Conservation (phyloP, 768 basidiomycete genomes). For the Pulveroboletus ravenelii region DNA sequence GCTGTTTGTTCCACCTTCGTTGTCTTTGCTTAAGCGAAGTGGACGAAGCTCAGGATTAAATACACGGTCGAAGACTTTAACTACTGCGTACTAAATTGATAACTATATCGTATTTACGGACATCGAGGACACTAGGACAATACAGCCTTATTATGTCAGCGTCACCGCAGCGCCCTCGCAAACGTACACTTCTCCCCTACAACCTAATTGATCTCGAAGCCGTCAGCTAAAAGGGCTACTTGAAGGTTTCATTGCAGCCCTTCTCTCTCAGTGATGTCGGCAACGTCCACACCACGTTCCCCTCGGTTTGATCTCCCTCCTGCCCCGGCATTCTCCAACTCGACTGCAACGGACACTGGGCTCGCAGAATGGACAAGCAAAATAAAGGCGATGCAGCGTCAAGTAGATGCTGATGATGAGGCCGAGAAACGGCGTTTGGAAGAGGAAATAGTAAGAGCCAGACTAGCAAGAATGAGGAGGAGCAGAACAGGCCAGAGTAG, state of each 20-base stretch:
- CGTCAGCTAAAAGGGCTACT: not conserved
- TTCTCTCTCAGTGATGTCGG: constrained; percentile 22
- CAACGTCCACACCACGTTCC: constrained; percentile 26
- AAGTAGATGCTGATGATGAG: constrained; percentile 79
- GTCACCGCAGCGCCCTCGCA: not conserved
- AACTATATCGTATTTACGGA: not conserved
- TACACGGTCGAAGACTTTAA: not conserved
- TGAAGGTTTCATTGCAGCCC: not conserved
- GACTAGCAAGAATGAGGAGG: constrained; percentile 43
- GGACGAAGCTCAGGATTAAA: not conserved
- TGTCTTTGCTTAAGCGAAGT: constrained; percentile 28
- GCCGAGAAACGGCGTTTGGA: constrained; percentile 66
- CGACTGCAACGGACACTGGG: constrained; percentile 46
- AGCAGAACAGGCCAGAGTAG: constrained; percentile 32
- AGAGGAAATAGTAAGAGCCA: constrained; percentile 47
- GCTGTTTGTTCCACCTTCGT: constrained; percentile 33
- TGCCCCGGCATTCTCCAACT: constrained; percentile 19
- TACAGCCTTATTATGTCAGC: constrained; percentile 22
- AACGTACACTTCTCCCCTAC: not conserved
- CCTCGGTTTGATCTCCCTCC: constrained; percentile 37
- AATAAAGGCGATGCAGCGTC: constrained; percentile 75
- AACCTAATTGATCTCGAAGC: not conserved
- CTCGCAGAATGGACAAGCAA: constrained; percentile 79
- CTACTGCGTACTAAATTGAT: not conserved
- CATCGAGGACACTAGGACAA: no score